Conservation (phyloP, 768 basidiomycete species). For the Lactarius quietus region DNA sequence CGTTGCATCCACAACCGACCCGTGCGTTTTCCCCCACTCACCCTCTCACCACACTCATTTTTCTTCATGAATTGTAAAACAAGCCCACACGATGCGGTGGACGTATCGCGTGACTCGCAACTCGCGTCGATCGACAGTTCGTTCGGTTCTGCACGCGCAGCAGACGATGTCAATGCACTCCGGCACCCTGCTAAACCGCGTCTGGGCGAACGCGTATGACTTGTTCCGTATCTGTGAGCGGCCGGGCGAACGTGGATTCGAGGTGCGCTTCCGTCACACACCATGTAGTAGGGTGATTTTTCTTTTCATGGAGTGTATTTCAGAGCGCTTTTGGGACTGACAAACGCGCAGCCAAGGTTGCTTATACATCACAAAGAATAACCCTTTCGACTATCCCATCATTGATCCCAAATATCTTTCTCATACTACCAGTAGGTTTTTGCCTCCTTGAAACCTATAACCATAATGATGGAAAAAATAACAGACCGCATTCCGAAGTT, state of each 20-base stretch:
- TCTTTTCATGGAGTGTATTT: no score
- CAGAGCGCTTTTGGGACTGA: no score
- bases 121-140: slow-evolving; percentile 76
- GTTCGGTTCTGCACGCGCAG: slow-evolving; percentile 58
- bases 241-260: slow-evolving; percentile 71
- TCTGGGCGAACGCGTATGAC: slow-evolving; percentile 90
- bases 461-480: no score
- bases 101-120: slow-evolving; percentile 72
- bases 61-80: slow-evolving; percentile 34
- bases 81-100: slow-evolving; percentile 44
- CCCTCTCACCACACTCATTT: not conserved
- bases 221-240: slow-evolving; percentile 82
- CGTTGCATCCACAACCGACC: slow-evolving; percentile 42
- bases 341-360: no score
- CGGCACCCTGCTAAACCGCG: slow-evolving; percentile 77
- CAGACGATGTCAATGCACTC: slow-evolving; percentile 54
- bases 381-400: no score
- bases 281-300: slow-evolving; percentile 13
- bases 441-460: no score
- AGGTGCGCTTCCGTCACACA: slow-evolving; percentile 42
- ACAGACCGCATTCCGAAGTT: no score
- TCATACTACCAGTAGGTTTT: no score
- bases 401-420: no score
- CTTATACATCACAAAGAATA: no score
- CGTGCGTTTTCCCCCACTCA: slow-evolving; percentile 41